phyloP scores from a whole-genome alignment of 148 eudicot genomes.

The Camellia japonica region DNA sequence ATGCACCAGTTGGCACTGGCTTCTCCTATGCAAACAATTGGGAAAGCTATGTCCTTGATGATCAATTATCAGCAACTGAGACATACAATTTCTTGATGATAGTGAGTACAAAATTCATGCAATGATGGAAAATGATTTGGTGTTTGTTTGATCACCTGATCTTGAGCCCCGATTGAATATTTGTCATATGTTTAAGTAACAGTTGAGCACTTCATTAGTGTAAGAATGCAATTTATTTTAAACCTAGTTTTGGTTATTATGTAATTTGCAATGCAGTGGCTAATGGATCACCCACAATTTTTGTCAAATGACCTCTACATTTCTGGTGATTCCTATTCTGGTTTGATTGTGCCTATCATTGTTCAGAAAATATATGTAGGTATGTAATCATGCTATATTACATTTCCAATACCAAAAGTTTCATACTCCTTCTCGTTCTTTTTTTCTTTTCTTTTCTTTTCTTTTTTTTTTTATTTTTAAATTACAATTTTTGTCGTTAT shows the following conservation, averaged over 20 bases:
- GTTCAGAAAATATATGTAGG: slow-evolving; percentile 11
- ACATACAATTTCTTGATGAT: not conserved
- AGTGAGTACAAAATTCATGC: not conserved
- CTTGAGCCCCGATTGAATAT: too few species aligned
- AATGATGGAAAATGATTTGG: not conserved
- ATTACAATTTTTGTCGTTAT: too few species aligned
- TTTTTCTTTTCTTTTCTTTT: too few species aligned
- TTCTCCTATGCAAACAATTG: not conserved
- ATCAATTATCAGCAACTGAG: not conserved
- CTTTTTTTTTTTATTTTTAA: too few species aligned
- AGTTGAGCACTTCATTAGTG: too few species aligned
- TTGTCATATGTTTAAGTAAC: too few species aligned
- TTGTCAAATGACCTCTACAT: slow-evolving; percentile 2
- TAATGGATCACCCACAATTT: slow-evolving; percentile 10
- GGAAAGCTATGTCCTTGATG: not conserved
- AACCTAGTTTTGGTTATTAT: too few species aligned
- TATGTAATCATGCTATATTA: not conserved
- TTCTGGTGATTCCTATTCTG: slow-evolving; percentile 11
- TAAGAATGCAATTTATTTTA: not conserved
- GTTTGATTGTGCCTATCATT: not conserved
- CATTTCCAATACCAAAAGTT: too few species aligned
- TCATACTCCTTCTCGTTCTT: too few species aligned
- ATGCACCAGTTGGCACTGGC: too few species aligned
- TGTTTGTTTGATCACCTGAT: too few species aligned
- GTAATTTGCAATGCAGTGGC: not conserved